Evolutionary conservation across 177 flowering plant species (phyloP), one percentile per base, ranked within the genome.

Genomic region (Vitis hybrid): DNA sequence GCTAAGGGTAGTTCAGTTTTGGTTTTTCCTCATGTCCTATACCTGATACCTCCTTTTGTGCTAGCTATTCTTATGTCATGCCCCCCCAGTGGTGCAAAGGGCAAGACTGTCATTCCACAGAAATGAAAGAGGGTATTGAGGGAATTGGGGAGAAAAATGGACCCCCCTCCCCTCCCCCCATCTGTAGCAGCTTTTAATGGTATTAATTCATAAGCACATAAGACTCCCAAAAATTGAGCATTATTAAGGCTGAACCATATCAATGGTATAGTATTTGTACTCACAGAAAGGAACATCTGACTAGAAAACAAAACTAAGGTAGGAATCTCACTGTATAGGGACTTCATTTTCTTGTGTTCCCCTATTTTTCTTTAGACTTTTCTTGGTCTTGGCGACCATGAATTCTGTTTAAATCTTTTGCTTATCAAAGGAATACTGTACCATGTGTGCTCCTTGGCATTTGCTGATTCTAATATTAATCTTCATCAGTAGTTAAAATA

Each of bases 291-390:
- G 17, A 60, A 68, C 64, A 61, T 30, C 51, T 61, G 49, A 53
- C 65, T 61, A 69, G 65, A 69, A 27, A 61, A 50, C 72, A 61
- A 69, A 68, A 60, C 53, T 52, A 27, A 27, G 15, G 65, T 52
- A 61, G 32, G 51, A 61, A 27, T 69, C 65, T 50, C 49, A 55
- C 41, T 48, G 46, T 48, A 9, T 41, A 5, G 46, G 9, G 46
- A 41, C 46, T 41, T 41, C 46, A 41, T 41, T 41, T 41, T 17
- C 63, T 68, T 56, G 61, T 66, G 52, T 66, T 56, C 27, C 14
- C 11, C 13, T 59, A 32, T 56, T 67, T 13, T 48, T 41, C 41
- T 35, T 30, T 53, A 50, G 2, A 49, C 64, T 60, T 60, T 52
- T 60, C 65, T 61, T 66, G 41, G 20, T 4, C 13, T 54, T 17